These are phyloP conservation scores for Cutaneotrichosporon mucoides DNA, from an alignment of 1,284 basidiomycete genomes.

Conservation along the genomic window DNA sequence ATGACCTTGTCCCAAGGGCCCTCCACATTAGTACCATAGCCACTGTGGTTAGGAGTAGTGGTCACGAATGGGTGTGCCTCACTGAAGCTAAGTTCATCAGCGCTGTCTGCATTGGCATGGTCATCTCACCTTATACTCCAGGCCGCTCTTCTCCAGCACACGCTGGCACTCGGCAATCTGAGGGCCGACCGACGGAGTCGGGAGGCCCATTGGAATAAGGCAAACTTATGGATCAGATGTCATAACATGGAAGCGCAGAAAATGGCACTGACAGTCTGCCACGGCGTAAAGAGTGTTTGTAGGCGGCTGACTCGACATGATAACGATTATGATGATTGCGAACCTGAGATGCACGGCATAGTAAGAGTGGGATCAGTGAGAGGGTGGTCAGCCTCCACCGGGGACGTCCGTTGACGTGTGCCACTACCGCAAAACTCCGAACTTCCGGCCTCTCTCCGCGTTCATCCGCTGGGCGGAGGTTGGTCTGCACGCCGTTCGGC, in stretches of 20 bases:
- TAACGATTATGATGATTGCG: no score
- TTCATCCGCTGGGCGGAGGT: background rate
- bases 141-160: slow-evolving; percentile 71
- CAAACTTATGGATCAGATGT: slow-evolving; percentile 34
- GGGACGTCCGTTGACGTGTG: no score
- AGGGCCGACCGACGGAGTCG: slow-evolving; percentile 46
- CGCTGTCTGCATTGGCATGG: background rate
- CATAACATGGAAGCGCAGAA: background rate
- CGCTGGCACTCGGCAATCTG: slow-evolving; percentile 61
- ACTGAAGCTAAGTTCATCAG: slow-evolving; percentile 42
- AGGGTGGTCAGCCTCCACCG: background rate
- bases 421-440: no score
- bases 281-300: slow-evolving; percentile 22
- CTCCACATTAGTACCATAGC: slow-evolving; percentile 85
- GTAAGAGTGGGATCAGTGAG: background rate
- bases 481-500: background rate
- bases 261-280: slow-evolving; percentile 21
- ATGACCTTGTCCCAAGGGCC: slow-evolving; percentile 77
- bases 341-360: no score
- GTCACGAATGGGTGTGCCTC: slow-evolving; percentile 55
- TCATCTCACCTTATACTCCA: slow-evolving; percentile 66
- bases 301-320: slow-evolving; percentile 1
- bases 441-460: background rate
- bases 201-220: slow-evolving; percentile 49
- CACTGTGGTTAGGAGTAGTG: slow-evolving; percentile 54